These are phyloP conservation scores for Carallia brachiata DNA, from an alignment of 345 rosid genomes.

Conservation along the genomic window DNA sequence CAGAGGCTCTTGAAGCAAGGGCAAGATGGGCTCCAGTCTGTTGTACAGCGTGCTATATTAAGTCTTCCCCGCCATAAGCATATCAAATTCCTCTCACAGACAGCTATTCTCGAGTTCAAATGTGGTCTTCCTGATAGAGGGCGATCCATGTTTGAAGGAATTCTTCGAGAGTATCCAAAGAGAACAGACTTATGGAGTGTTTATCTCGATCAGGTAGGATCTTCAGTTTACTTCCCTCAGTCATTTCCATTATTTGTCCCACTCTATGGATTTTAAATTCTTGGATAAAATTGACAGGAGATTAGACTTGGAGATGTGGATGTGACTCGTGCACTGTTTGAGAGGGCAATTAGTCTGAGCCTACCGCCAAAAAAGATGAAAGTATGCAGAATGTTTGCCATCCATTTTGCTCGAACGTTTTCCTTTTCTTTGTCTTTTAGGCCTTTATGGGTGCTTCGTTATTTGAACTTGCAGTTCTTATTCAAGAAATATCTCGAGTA, in stretches of 20 bases:
- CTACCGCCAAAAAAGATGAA: slow-evolving; percentile 83
- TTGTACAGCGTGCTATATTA: slow-evolving; percentile 66
- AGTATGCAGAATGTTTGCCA: slow-evolving; percentile 31
- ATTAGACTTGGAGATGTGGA: slow-evolving; percentile 73
- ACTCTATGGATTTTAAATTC: slow-evolving; percentile 8
- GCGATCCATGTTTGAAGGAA: slow-evolving; percentile 80
- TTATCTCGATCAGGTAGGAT: slow-evolving; percentile 85
- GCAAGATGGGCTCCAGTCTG: slow-evolving; percentile 60
- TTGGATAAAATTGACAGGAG: slow-evolving; percentile 51
- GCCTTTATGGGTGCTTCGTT: slow-evolving; percentile 6
- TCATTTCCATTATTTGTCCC: background rate
- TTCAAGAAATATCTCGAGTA: slow-evolving; percentile 82
- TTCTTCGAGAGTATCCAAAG: slow-evolving; percentile 84
- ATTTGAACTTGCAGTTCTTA: slow-evolving; percentile 55
- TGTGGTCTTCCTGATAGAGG: slow-evolving; percentile 88
- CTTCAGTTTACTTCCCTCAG: background rate
- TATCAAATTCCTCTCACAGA: slow-evolving; percentile 78
- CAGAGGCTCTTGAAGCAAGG: slow-evolving; percentile 53
- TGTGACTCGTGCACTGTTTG: slow-evolving; percentile 64
- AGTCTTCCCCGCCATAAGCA: slow-evolving; percentile 85
- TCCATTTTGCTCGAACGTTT: background rate
- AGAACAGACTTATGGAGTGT: slow-evolving; percentile 95
- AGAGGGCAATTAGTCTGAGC: slow-evolving; percentile 85
- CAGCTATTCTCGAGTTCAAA: slow-evolving; percentile 87
- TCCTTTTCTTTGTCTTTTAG: background rate